Percentiles rank a stretch among this genome's conserved stretches.
phyloP scores from a whole-genome alignment of 129 eudicot genomes.

The Helianthus annuus region DNA sequence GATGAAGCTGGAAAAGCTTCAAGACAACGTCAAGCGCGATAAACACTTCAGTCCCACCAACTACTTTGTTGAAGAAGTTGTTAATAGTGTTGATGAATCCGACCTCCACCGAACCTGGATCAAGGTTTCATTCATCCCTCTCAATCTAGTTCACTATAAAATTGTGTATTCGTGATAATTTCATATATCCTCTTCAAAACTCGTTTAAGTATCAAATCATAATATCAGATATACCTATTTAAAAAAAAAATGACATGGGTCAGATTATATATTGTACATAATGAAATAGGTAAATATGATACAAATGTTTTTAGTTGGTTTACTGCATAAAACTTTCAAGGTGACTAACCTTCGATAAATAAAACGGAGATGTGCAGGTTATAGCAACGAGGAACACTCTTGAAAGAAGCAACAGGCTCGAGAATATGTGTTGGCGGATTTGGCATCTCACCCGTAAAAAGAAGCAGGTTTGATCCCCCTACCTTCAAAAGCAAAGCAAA shows the following conservation, averaged over 20 bases:
- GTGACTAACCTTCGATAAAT: constrained; percentile 17
- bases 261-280: background rate
- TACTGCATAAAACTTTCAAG: background rate
- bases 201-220: background rate
- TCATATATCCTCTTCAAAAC: background rate
- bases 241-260: background rate
- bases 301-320: background rate
- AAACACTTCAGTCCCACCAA: constrained; percentile 68
- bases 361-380: constrained; percentile 46
- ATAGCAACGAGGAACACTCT: constrained; percentile 82
- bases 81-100: constrained; percentile 71
- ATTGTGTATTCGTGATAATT: background rate
- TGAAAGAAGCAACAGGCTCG: constrained; percentile 74
- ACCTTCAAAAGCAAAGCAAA: constrained; percentile 13
- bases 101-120: constrained; percentile 84
- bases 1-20: constrained; percentile 50
- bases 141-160: constrained; percentile 14
- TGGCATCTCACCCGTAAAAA: constrained; percentile 92
- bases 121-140: constrained; percentile 46
- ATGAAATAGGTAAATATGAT: background rate
- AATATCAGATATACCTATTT: background rate
- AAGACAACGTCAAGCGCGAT: constrained; percentile 41
- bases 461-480: constrained; percentile 60
- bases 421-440: constrained; percentile 93
- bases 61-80: constrained; percentile 82